Evolutionary conservation across 1,284 basidiomycete genomes (phyloP), one percentile per base, ranked within the genome.

Genomic region (Moesziomyces globuligerus): DNA sequence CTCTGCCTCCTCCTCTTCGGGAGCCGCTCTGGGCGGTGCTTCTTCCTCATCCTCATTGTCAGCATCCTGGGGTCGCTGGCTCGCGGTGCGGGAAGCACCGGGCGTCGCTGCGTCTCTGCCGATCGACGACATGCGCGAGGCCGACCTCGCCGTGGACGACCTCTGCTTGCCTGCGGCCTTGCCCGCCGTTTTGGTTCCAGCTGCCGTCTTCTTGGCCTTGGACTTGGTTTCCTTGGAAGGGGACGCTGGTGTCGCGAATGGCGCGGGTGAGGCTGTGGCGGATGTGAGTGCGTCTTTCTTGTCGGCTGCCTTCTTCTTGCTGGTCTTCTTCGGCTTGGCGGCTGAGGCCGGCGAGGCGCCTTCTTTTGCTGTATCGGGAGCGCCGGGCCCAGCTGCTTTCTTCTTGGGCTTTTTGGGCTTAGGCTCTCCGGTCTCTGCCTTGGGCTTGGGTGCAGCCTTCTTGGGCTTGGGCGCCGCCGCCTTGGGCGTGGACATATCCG

Each of bases 341-440:
- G 60, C 36, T 17, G 60, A 44, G 15, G 60, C 13, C 18, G 60
- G n/a, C 10, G 44, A 43, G 1, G 53, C 43, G 0, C 41, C 46
- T 15, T 53, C 48, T 28, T 48, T 52, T 0, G 62, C 55, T 2
- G 56, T 17, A 7, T 34, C 48, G 48, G 44, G 40, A 4, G 28
- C 28, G 32, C 21, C 36, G 3, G 43, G 13, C 6, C 54, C 45
- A 21, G 54, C 49, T 13, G 57, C 32, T 37, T 56, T 60, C 57
- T 65, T 70, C 50, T 60, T 70, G 13, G 54, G 52, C 48, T 71
- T 65, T 44, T 71, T 71, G 0, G 57, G 48, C 13, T 71, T 71
- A 3, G 61, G n/a, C 11, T 71, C 57, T 20, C 52, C 44, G 8
- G 36, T 41, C 34, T 70, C 66, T 3, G 49, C 38, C 24, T 70